A percentile compares a stretch with the other conserved stretches of the same genome.
Conservation (phyloP, 2,329 filamentous ascomycete species). For the Myriosclerotinia scirpicola region DNA sequence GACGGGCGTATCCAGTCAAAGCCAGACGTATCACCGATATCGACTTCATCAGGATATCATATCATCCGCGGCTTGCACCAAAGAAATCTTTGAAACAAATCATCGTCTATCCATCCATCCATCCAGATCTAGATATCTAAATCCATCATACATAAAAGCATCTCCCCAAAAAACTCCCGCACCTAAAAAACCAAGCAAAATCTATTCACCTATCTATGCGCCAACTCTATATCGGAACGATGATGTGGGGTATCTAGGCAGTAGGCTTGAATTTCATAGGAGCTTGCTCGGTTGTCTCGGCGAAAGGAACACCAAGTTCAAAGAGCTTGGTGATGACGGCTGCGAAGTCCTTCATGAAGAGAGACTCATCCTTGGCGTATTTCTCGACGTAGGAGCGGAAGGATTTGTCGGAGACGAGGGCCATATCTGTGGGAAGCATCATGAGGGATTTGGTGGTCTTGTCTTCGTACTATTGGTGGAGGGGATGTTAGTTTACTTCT, state of each 20-base stretch:
- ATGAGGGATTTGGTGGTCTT: conserved; percentile 83
- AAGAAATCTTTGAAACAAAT: neutral
- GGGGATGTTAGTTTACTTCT: conserved; percentile 16
- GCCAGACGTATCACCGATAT: neutral
- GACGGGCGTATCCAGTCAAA: neutral
- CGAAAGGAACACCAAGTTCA: conserved; percentile 90
- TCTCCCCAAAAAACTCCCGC: conserved; percentile 6
- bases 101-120: neutral
- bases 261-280: conserved; percentile 64
- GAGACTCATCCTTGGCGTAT: conserved; percentile 87
- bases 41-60: neutral
- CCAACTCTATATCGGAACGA: neutral
- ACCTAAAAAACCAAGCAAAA: conserved; percentile 11
- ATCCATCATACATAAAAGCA: neutral
- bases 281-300: conserved; percentile 58
- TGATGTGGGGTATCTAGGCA: conserved; percentile 30
- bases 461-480: conserved; percentile 69
- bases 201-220: neutral
- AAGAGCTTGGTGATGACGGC: conserved; percentile 79
- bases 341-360: conserved; percentile 92
- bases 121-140: neutral
- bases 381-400: conserved; percentile 79
- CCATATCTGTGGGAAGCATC: conserved; percentile 96
- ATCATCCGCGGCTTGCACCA: no score
- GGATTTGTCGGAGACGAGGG: conserved; percentile 81